Percentiles rank a stretch among this genome's conserved stretches.
Conservation (phyloP, 2,329 filamentous ascomycete genomes). For the Raffaelea arxii region DNA sequence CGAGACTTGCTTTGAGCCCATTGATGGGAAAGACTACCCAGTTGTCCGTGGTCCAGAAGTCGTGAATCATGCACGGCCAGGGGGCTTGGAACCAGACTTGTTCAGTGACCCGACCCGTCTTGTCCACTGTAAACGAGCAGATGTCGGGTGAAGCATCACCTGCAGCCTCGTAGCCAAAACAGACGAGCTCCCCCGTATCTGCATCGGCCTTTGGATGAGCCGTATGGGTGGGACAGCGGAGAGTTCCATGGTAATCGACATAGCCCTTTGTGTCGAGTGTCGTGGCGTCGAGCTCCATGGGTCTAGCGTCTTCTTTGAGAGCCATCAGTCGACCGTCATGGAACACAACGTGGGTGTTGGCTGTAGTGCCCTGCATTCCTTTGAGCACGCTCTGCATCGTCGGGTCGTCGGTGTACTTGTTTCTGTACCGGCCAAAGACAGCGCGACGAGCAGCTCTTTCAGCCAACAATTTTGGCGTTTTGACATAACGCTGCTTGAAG, state of each 20-base stretch:
- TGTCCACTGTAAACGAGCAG: conserved; percentile 20
- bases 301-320: conserved; percentile 41
- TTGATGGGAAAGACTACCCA: conserved; percentile 19
- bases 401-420: conserved; percentile 8
- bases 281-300: conserved; percentile 37
- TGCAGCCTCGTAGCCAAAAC: conserved; percentile 28
- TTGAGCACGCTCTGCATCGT: conserved; percentile 18
- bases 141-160: conserved; percentile 26
- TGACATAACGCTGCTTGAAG: conserved; percentile 23
- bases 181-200: conserved; percentile 30
- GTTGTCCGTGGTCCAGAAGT: conserved; percentile 28
- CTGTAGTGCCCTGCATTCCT: conserved; percentile 24
- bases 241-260: conserved; percentile 40
- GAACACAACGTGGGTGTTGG: conserved; percentile 43
- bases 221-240: conserved; percentile 35
- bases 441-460: conserved; percentile 18
- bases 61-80: conserved; percentile 25
- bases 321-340: conserved; percentile 45
- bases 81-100: conserved; percentile 23
- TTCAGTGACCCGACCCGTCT: conserved; percentile 18
- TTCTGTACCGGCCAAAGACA: conserved; percentile 19
- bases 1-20: conserved; percentile 22
- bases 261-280: conserved; percentile 37
- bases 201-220: conserved; percentile 43
- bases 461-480: conserved; percentile 16